Conservation (phyloP, 2,329 filamentous ascomycete species). For the Aspergillus nomiae region DNA sequence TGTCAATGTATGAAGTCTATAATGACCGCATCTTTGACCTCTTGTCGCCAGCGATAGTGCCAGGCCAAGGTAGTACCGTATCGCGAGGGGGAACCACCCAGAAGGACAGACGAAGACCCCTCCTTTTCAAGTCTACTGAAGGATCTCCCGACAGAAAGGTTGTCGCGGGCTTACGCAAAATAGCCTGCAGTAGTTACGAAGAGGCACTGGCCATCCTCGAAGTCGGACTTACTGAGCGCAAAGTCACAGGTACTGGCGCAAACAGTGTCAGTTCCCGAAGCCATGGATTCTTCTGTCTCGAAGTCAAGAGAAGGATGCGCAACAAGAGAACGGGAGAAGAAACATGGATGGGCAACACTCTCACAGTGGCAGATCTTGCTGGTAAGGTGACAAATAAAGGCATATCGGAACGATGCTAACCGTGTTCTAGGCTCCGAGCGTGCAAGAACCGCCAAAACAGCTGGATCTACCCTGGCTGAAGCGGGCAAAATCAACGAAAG, state of each 20-base stretch:
- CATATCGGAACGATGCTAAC: constrained; percentile 21
- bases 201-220: constrained; percentile 91
- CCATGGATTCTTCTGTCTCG: constrained; percentile 94
- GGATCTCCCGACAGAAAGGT: constrained; percentile 87
- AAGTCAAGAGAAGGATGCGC: constrained; percentile 77
- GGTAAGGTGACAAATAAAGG: constrained; percentile 50
- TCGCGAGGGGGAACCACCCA: constrained; percentile 50
- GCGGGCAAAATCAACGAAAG: constrained; percentile 98
- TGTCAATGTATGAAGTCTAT: constrained; percentile 99
- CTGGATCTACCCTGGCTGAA: constrained; percentile 87
- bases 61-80: constrained; percentile 43
- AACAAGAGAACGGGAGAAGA: constrained; percentile 54
- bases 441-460: constrained; percentile 89
- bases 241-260: constrained; percentile 86
- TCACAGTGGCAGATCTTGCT: constrained; percentile 89
- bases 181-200: constrained; percentile 77
- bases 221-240: constrained; percentile 80
- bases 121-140: constrained; percentile 92
- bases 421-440: constrained; percentile 70
- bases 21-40: constrained; percentile 98
- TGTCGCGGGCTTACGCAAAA: constrained; percentile 86
- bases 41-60: constrained; percentile 59
- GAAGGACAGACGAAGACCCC: constrained; percentile 74
- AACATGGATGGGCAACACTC: constrained; percentile 72
- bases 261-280: constrained; percentile 91